phyloP scores from a whole-genome alignment of 2,329 filamentous ascomycete species.

The Proliferodiscus dingleyae region DNA sequence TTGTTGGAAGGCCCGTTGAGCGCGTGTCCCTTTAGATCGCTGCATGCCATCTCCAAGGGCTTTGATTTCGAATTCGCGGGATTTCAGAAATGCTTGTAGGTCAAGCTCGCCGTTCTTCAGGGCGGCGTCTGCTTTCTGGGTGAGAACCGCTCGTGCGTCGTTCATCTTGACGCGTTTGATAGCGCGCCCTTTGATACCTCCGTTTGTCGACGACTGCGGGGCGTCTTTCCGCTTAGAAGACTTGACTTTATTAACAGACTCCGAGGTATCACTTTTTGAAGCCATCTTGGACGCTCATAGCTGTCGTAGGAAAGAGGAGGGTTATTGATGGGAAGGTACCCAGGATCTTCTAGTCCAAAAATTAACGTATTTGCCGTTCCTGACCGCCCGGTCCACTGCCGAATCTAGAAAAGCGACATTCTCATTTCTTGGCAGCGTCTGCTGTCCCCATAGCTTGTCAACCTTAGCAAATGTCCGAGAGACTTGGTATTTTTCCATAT shows the following conservation, averaged over 20 bases:
- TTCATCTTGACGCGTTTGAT: slow-evolving; percentile 36
- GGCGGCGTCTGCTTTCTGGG: slow-evolving; percentile 38
- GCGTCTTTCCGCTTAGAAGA: slow-evolving; percentile 27
- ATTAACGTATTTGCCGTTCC: background rate
- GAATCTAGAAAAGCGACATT: too few species aligned
- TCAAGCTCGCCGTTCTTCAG: slow-evolving; percentile 72
- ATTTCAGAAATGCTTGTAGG: slow-evolving; percentile 75
- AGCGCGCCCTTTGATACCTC: slow-evolving; percentile 19
- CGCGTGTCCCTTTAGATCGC: slow-evolving; percentile 57
- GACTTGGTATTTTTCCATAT: background rate
- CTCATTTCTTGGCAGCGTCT: background rate
- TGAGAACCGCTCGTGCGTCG: slow-evolving; percentile 42
- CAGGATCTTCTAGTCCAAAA: background rate
- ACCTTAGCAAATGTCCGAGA: background rate
- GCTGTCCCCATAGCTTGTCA: too few species aligned
- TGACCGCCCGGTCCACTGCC: too few species aligned
- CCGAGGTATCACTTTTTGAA: slow-evolving; percentile 10
- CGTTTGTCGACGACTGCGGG: slow-evolving; percentile 16
- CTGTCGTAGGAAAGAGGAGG: background rate
- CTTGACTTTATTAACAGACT: background rate
- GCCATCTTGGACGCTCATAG: slow-evolving; percentile 14
- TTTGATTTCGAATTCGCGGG: slow-evolving; percentile 84
- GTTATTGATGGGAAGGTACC: background rate
- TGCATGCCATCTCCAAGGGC: slow-evolving; percentile 79
- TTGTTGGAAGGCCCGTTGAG: slow-evolving; percentile 80